Percentiles rank a stretch among this genome's conserved stretches.
Conservation (phyloP, 2,329 filamentous ascomycete genomes). For the Paraconiothyrium sp. region DNA sequence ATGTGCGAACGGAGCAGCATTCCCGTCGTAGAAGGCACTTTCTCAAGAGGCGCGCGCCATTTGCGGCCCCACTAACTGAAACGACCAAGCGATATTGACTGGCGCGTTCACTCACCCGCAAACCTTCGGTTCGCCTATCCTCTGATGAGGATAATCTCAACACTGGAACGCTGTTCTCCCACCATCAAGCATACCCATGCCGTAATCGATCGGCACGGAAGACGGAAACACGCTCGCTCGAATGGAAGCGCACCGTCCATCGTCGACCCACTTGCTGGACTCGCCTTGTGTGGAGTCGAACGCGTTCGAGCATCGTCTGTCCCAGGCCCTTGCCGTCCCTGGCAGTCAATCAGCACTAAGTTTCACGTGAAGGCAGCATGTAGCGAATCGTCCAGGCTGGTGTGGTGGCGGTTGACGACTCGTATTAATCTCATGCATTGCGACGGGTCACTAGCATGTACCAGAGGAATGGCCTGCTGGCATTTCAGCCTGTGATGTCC, state of each 20-base stretch:
- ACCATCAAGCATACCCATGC: conserved; percentile 3
- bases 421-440: conserved; percentile 10
- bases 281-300: conserved; percentile 13
- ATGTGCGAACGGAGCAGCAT: conserved; percentile 5
- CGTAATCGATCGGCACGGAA: neutral
- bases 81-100: conserved; percentile 4
- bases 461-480: neutral
- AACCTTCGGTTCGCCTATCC: neutral
- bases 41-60: conserved; percentile 3
- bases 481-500: conserved; percentile 4
- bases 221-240: neutral
- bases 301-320: conserved; percentile 9
- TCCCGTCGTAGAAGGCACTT: conserved; percentile 2
- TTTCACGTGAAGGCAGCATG: conserved; percentile 19
- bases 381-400: neutral
- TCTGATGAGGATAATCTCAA: neutral
- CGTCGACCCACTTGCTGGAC: conserved; percentile 1
- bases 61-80: conserved; percentile 12
- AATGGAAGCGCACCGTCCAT: neutral
- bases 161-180: neutral
- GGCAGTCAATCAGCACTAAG: conserved; percentile 14
- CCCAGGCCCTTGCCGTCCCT: conserved; percentile 8
- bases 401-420: conserved; percentile 6
- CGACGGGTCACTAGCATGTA: conserved; percentile 1
- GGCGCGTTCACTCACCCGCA: neutral